Evolutionary conservation across 1,139 yeast species (phyloP).

Genomic region (Geotrichum armillariae): DNA sequence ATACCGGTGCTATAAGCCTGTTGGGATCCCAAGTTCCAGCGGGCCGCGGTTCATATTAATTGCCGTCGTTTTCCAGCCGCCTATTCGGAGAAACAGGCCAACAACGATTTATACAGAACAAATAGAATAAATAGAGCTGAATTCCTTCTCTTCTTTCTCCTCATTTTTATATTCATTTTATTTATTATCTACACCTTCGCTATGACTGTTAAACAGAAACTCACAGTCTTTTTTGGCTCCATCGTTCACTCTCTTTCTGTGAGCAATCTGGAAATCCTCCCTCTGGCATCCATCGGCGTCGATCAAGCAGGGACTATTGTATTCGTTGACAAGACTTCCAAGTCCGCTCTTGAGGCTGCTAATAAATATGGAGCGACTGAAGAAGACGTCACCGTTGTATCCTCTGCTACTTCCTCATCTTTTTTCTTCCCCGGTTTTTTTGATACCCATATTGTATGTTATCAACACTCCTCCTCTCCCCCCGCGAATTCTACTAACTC

Average conservation of each 20-base stretch:
- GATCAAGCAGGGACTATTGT: slow-evolving; percentile 46
- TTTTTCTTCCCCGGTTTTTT: slow-evolving; percentile 91
- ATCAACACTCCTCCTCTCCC: neutral
- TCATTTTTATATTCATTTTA: too few relatives aligned
- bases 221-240: slow-evolving; percentile 50
- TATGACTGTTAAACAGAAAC: slow-evolving; percentile 13
- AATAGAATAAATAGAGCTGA: too few relatives aligned
- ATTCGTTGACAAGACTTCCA: slow-evolving; percentile 39
- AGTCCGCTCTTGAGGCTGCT: slow-evolving; percentile 25
- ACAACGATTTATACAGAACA: too few relatives aligned
- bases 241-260: slow-evolving; percentile 56
- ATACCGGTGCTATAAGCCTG: too few relatives aligned
- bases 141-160: too few relatives aligned
- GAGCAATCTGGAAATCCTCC: slow-evolving; percentile 49
- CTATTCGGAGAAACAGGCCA: too few relatives aligned
- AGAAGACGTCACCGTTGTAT: slow-evolving; percentile 21
- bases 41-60: too few relatives aligned
- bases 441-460: slow-evolving; percentile 72
- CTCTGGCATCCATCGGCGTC: slow-evolving; percentile 57
- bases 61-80: too few relatives aligned
- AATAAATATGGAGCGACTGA: slow-evolving; percentile 26
- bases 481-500: too few relatives aligned
- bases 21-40: too few relatives aligned
- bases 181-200: too few relatives aligned
- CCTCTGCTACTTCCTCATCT: slow-evolving; percentile 30